These are phyloP conservation scores for Ganoderma lingzhi DNA, from an alignment of 1,284 basidiomycete species.

Conservation along the genomic window DNA sequence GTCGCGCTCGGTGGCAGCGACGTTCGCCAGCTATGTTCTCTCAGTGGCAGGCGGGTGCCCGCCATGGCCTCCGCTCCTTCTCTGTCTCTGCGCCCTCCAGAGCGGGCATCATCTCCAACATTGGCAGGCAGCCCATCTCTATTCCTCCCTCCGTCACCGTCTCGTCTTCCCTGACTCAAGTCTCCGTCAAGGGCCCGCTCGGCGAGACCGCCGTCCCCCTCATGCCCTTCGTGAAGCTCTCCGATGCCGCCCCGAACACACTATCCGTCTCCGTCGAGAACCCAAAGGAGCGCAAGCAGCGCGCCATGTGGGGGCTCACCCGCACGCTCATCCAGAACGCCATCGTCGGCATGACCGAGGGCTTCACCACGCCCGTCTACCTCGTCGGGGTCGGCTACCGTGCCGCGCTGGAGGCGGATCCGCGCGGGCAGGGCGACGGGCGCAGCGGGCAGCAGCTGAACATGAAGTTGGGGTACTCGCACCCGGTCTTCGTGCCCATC, in stretches of 20 bases:
- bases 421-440: constrained; percentile 65
- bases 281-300: constrained; percentile 76
- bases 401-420: constrained; percentile 87
- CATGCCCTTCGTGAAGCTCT: constrained; percentile 73
- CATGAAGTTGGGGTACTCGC: constrained; percentile 93
- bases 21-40: constrained; percentile 40
- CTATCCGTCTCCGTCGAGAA: constrained; percentile 78
- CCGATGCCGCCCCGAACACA: constrained; percentile 56
- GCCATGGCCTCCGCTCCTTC: constrained; percentile 39
- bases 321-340: constrained; percentile 92
- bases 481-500: constrained; percentile 85
- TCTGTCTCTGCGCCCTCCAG: constrained; percentile 34
- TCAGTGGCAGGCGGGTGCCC: constrained; percentile 35
- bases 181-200: constrained; percentile 79
- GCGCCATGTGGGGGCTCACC: constrained; percentile 93
- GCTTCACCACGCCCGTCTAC: constrained; percentile 84
- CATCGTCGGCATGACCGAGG: constrained; percentile 88
- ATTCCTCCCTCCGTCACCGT: constrained; percentile 76
- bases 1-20: constrained; percentile 9
- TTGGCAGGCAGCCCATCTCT: constrained; percentile 83
- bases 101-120: constrained; percentile 65
- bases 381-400: constrained; percentile 97
- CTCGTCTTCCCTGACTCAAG: constrained; percentile 55
- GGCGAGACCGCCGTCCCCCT: constrained; percentile 78
- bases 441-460: constrained; percentile 74